Evolutionary conservation across 441 rosid species (phyloP).

Genomic region (California macrophylla): DNA sequence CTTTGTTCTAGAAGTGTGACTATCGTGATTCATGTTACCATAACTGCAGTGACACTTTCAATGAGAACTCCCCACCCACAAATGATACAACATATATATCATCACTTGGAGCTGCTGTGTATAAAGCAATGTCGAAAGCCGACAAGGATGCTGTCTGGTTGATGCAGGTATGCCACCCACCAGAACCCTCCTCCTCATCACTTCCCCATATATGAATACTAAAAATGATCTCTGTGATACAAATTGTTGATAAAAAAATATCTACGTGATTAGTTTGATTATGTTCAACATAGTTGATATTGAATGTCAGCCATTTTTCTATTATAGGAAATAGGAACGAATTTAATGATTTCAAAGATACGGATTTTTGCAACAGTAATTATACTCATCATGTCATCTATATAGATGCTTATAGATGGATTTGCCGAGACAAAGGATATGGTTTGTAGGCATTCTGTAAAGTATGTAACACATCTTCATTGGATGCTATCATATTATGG

Average conservation of each 20-base stretch:
- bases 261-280: background rate
- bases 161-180: constrained; percentile 63
- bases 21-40: background rate
- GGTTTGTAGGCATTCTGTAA: background rate
- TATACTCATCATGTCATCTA: background rate
- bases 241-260: background rate
- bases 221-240: background rate
- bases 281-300: background rate
- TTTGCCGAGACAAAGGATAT: background rate
- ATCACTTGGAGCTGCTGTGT: constrained; percentile 79
- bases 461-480: background rate
- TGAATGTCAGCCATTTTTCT: background rate
- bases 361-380: background rate
- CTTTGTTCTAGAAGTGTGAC: background rate
- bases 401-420: background rate
- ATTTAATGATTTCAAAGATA: background rate
- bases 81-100: constrained; percentile 67
- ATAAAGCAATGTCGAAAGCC: constrained; percentile 85
- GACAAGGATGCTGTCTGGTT: constrained; percentile 90
- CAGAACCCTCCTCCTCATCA: background rate
- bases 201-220: background rate
- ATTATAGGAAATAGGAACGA: background rate
- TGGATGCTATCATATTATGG: background rate
- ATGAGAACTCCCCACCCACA: constrained; percentile 90
- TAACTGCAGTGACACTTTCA: constrained; percentile 78